Percentiles rank a stretch among this genome's conserved stretches.
Conservation (phyloP, 2,329 filamentous ascomycete species). For the Blumeriella jaapii region DNA sequence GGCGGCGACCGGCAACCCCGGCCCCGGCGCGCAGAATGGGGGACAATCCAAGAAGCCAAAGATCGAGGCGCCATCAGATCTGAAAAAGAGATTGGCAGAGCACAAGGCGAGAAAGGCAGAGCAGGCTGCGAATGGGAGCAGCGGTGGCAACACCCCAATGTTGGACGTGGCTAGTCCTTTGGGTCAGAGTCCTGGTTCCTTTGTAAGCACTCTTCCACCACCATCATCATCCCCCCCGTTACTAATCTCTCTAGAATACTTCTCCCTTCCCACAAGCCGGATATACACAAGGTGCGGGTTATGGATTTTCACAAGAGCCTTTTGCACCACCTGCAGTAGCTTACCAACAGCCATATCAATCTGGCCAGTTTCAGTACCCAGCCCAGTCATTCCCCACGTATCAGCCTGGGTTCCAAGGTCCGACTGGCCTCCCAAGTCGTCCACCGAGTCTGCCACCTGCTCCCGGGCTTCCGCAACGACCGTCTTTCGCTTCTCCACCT, state of each 20-base stretch:
- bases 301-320: constrained; percentile 27
- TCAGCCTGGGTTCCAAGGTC: constrained; percentile 29
- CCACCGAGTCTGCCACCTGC: constrained; percentile 43
- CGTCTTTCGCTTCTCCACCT: constrained; percentile 41
- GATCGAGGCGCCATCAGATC: constrained; percentile 62
- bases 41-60: constrained; percentile 60
- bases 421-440: constrained; percentile 34
- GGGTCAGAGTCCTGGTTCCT: constrained; percentile 40
- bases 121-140: constrained; percentile 37
- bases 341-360: constrained; percentile 32
- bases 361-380: constrained; percentile 27
- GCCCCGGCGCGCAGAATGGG: constrained; percentile 51
- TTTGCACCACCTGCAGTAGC: constrained; percentile 29
- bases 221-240: background rate
- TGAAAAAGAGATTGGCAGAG: constrained; percentile 70
- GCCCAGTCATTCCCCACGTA: constrained; percentile 25
- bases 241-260: constrained; percentile 20
- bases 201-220: constrained; percentile 40
- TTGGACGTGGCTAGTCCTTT: constrained; percentile 33
- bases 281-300: constrained; percentile 25
- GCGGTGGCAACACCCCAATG: constrained; percentile 44
- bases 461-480: constrained; percentile 48
- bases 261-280: constrained; percentile 25
- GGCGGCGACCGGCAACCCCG: constrained; percentile 72
- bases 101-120: constrained; percentile 59